phyloP scores from a whole-genome alignment of 495 filamentous ascomycete species.

The Trichoderma asperelloides region DNA sequence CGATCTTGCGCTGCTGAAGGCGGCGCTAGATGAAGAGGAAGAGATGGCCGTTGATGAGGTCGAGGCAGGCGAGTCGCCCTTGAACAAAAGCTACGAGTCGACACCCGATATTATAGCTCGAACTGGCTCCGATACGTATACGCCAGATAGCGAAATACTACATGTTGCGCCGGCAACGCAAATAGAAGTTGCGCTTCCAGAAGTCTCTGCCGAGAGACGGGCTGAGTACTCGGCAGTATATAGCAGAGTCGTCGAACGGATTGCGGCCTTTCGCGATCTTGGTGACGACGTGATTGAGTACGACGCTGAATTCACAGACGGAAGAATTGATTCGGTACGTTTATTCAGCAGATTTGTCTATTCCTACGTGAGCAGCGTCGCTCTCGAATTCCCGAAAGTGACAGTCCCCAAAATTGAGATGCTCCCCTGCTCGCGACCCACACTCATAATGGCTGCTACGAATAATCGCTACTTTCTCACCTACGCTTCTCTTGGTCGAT shows the following conservation, averaged over 20 bases:
- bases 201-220: slow-evolving; percentile 4
- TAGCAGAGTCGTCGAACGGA: slow-evolving; percentile 8
- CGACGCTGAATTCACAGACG: slow-evolving; percentile 13
- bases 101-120: not conserved
- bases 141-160: not conserved
- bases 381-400: not conserved
- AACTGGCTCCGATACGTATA: not conserved
- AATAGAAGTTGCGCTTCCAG: slow-evolving; percentile 11
- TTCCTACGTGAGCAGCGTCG: not conserved
- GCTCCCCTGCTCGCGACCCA: not conserved
- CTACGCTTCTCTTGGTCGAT: too few relatives aligned
- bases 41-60: not conserved
- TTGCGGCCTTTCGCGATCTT: not conserved
- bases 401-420: not conserved
- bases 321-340: slow-evolving; percentile 11
- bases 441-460: too few relatives aligned
- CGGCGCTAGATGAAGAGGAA: not conserved
- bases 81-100: not conserved
- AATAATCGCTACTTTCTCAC: too few relatives aligned
- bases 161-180: not conserved
- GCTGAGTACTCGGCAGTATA: slow-evolving; percentile 12
- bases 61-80: not conserved
- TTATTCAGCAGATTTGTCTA: not conserved
- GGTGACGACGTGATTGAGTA: not conserved
- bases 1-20: not conserved